Evolutionary conservation across 2,329 filamentous ascomycete genomes (phyloP).

Genomic region (Phoma sp.): DNA sequence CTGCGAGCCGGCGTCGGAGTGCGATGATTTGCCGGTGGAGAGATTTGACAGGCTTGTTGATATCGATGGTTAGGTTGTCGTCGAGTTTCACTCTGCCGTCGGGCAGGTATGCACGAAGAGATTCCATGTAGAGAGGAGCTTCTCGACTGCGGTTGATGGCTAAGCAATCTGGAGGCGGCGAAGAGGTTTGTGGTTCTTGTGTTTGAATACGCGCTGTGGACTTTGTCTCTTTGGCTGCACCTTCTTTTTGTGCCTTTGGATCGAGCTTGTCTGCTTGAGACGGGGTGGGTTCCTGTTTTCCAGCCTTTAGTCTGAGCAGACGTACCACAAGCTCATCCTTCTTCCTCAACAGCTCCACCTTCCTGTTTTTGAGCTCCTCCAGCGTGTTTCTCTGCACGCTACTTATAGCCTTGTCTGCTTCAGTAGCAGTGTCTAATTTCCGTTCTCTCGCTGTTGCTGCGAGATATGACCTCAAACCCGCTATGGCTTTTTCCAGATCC

Average conservation of each 20-base stretch:
- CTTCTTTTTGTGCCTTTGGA: not conserved
- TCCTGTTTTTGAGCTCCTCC: not conserved
- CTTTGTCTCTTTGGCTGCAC: not conserved
- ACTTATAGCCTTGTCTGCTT: not conserved
- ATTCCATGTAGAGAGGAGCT: conserved; percentile 1
- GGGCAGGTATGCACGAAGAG: conserved; percentile 21
- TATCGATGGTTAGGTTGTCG: conserved; percentile 23
- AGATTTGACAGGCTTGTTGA: conserved; percentile 18
- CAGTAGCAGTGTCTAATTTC: not conserved
- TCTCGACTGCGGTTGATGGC: no score
- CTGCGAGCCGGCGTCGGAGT: not conserved
- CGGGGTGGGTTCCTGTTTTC: not conserved
- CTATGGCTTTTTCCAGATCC: not conserved
- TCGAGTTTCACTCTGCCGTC: conserved; percentile 25
- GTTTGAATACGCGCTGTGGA: no score
- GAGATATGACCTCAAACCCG: not conserved
- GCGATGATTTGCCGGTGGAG: conserved; percentile 32
- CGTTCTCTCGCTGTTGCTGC: not conserved
- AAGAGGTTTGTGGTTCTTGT: no score
- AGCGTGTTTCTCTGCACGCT: not conserved
- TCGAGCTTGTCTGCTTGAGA: not conserved
- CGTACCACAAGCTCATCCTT: not conserved
- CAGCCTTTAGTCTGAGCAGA: not conserved
- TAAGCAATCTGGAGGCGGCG: no score
- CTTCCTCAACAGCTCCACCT: conserved; percentile 1